These are phyloP conservation scores for Neurospora sp. DNA, from an alignment of 495 filamentous ascomycete species.

Conservation along the genomic window DNA sequence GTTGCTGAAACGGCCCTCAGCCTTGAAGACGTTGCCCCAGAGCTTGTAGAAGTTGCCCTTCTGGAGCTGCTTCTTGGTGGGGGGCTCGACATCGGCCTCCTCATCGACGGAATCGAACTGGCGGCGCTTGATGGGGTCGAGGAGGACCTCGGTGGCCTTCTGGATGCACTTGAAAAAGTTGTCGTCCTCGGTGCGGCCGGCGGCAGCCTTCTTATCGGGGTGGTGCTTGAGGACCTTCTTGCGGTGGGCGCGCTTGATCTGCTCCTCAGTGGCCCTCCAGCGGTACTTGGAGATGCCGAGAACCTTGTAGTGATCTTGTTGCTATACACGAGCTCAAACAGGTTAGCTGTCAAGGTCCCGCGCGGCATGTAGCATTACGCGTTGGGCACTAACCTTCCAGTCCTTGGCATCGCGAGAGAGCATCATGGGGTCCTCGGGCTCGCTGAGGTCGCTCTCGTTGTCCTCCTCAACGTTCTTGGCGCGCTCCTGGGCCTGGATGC, in stretches of 20 bases:
- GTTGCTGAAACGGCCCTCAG: constrained; percentile 88
- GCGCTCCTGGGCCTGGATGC: constrained; percentile 86
- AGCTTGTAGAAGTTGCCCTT: constrained; percentile 92
- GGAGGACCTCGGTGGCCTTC: constrained; percentile 87
- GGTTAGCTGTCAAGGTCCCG: constrained; percentile 13
- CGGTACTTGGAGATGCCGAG: constrained; percentile 89
- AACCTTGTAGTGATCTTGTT: constrained; percentile 96
- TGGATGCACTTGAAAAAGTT: constrained; percentile 99
- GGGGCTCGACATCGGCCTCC: constrained; percentile 80
- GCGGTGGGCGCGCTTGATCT: constrained; percentile 96
- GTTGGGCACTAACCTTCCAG: constrained; percentile 68
- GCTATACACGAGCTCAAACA: constrained; percentile 33
- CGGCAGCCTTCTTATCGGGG: constrained; percentile 95
- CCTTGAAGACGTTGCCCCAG: constrained; percentile 76
- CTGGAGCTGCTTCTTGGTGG: constrained; percentile 73
- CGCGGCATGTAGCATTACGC: background rate
- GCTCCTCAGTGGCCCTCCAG: constrained; percentile 84
- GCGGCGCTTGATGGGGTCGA: constrained; percentile 83
- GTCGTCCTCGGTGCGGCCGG: constrained; percentile 81
- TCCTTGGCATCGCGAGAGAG: constrained; percentile 91
- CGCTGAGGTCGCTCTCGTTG: constrained; percentile 79
- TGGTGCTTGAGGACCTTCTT: constrained; percentile 99
- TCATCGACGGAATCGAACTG: constrained; percentile 97
- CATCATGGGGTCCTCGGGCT: constrained; percentile 84
- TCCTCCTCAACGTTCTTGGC: constrained; percentile 95